Conservation (phyloP, 2,329 filamentous ascomycete genomes). For the Ceratocystis harringtonii region DNA sequence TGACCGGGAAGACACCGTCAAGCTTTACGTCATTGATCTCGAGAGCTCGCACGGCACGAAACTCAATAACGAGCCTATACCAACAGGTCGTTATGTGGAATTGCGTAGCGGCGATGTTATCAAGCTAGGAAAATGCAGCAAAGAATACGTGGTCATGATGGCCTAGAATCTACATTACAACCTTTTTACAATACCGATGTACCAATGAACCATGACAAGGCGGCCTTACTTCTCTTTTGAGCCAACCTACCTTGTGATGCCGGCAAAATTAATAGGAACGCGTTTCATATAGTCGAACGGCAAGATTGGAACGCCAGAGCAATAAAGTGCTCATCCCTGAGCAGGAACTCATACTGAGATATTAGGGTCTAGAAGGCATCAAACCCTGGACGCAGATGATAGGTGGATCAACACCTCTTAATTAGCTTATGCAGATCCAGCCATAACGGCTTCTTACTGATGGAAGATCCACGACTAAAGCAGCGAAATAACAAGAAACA, state of each 20-base stretch:
- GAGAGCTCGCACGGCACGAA: slow-evolving; percentile 84
- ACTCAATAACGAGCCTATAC: slow-evolving; percentile 61
- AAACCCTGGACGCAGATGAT: neutral
- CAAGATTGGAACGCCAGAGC: neutral
- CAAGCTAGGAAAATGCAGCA: slow-evolving; percentile 70
- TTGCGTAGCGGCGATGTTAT: slow-evolving; percentile 78
- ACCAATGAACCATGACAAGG: neutral
- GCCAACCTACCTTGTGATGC: neutral
- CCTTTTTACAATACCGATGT: neutral
- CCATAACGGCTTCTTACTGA: neutral
- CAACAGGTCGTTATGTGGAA: slow-evolving; percentile 69
- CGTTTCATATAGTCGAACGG: neutral
- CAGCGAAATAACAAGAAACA: slow-evolving; percentile 1
- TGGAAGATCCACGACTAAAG: neutral
- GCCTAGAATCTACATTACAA: slow-evolving; percentile 2
- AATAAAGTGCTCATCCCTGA: neutral
- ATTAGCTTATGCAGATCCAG: neutral
- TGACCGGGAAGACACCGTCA: slow-evolving; percentile 63
- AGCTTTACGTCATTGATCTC: slow-evolving; percentile 82
- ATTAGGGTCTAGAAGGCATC: neutral
- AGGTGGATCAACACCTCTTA: neutral
- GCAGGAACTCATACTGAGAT: neutral
- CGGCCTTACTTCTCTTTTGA: neutral
- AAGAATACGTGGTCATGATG: slow-evolving; percentile 94
- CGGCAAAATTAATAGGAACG: neutral